phyloP scores from a whole-genome alignment of 805 yeast species.

The Yamadazyma philogaea region DNA sequence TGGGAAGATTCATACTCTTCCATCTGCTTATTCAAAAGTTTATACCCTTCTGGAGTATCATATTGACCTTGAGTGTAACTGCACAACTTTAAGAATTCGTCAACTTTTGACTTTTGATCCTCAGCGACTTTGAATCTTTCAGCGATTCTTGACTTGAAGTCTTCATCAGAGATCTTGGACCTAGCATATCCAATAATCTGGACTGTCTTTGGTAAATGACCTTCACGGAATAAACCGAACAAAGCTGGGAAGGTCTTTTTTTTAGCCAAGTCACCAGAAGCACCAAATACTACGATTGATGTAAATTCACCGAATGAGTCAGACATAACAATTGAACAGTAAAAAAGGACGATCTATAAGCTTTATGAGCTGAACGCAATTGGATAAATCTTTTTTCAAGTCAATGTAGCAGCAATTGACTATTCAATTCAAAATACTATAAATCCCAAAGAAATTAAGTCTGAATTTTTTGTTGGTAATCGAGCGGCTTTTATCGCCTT shows the following conservation, averaged over 20 bases:
- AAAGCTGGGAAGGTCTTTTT: constrained; percentile 92
- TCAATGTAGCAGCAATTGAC: not conserved
- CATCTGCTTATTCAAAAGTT: constrained; percentile 51
- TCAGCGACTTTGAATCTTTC: constrained; percentile 59
- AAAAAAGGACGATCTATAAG: not conserved
- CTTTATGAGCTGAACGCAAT: not conserved
- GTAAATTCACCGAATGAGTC: constrained; percentile 61
- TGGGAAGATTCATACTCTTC: constrained; percentile 54
- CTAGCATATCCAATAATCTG: constrained; percentile 92
- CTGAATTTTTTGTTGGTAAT: constrained; percentile 2
- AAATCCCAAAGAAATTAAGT: not conserved
- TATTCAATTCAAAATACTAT: not conserved
- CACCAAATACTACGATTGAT: constrained; percentile 82
- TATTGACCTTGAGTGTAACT: constrained; percentile 76
- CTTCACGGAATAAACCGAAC: constrained; percentile 65
- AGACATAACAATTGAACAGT: constrained; percentile 10
- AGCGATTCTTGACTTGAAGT: constrained; percentile 63
- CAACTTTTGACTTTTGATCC: constrained; percentile 40
- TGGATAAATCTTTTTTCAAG: not conserved
- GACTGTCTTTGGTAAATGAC: constrained; percentile 65
- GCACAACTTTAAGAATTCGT: constrained; percentile 63
- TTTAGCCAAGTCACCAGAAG: constrained; percentile 92
- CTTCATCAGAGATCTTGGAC: constrained; percentile 64
- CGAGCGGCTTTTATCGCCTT: constrained; percentile 4
- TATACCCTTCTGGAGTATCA: constrained; percentile 75